These are phyloP conservation scores for Kluyveromyces sp. DNA, from an alignment of 1,139 yeast genomes.

Conservation along the genomic window DNA sequence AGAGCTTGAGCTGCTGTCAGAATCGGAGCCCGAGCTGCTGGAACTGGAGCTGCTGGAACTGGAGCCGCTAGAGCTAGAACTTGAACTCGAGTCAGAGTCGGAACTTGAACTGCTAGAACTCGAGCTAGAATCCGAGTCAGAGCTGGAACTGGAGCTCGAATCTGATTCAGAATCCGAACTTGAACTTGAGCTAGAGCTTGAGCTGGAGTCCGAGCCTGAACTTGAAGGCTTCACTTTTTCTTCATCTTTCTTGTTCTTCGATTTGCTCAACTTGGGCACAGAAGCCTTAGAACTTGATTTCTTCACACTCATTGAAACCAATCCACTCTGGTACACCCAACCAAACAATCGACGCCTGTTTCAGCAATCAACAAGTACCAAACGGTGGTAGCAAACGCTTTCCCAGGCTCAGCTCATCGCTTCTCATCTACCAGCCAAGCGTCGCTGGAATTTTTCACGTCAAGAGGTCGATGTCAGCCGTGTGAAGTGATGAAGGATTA, in stretches of 20 bases:
- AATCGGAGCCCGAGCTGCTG: constrained; percentile 20
- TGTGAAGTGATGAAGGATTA: no score
- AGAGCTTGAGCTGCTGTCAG: constrained; percentile 19
- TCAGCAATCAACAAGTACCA: no score
- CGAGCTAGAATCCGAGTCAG: constrained; percentile 10
- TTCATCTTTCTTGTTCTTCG: constrained; percentile 2
- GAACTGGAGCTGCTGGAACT: constrained; percentile 13
- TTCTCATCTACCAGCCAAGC: neutral
- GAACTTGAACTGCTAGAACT: constrained; percentile 2
- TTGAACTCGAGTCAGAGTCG: constrained; percentile 11
- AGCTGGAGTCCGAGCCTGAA: constrained; percentile 13
- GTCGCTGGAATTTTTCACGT: neutral
- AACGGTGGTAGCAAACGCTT: no score
- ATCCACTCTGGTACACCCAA: neutral
- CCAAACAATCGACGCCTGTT: neutral
- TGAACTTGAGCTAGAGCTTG: constrained; percentile 25
- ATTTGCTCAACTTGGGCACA: constrained; percentile 6
- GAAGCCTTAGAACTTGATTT: constrained; percentile 2
- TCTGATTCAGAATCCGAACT: constrained; percentile 18
- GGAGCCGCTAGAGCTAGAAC: constrained; percentile 15
- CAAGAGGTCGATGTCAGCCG: no score
- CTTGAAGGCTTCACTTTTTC: constrained; percentile 2
- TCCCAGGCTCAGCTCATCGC: no score
- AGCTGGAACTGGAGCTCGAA: constrained; percentile 6
- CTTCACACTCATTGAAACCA: constrained; percentile 3